These are phyloP conservation scores for Nicotiana sylvestris DNA, from an alignment of 257 asterid species.

Conservation along the genomic window DNA sequence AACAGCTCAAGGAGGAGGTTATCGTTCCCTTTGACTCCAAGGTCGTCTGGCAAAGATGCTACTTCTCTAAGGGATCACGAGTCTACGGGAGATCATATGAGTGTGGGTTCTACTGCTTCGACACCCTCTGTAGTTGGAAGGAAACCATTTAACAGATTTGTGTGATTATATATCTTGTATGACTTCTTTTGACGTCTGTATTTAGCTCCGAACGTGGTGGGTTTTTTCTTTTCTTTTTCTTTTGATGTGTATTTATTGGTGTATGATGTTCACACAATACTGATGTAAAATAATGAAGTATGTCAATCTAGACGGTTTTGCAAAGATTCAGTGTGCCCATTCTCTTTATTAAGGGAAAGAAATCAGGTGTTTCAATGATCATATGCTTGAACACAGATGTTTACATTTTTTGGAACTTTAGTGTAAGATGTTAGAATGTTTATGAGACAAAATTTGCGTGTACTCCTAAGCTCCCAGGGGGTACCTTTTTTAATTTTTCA, in stretches of 20 bases:
- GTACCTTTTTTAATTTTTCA: no score
- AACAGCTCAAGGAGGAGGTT: slow-evolving; percentile 69
- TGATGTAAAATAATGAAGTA: slow-evolving; percentile 1
- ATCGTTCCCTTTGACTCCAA: slow-evolving; percentile 83
- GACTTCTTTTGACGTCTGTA: slow-evolving; percentile 21
- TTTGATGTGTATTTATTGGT: slow-evolving; percentile 12
- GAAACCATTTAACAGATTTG: slow-evolving; percentile 88
- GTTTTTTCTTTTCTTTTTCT: not conserved
- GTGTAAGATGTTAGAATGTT: no score
- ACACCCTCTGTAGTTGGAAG: slow-evolving; percentile 67
- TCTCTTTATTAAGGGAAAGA: not conserved
- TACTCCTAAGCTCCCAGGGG: no score
- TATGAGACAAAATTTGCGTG: no score
- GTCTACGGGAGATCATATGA: slow-evolving; percentile 32
- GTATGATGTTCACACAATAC: not conserved
- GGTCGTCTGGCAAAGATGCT: slow-evolving; percentile 48
- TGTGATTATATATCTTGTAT: slow-evolving; percentile 44
- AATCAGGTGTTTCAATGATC: no score
- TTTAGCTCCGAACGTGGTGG: slow-evolving; percentile 22
- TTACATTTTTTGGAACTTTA: no score
- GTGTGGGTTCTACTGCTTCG: slow-evolving; percentile 63
- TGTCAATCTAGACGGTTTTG: not conserved
- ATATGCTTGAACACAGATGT: no score
- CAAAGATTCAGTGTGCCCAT: not conserved
- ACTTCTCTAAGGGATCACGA: slow-evolving; percentile 43